Evolutionary conservation across 2,329 filamentous ascomycete genomes (phyloP), one percentile per base, ranked within the genome.

Genomic region (Magnaporthales sp.): DNA sequence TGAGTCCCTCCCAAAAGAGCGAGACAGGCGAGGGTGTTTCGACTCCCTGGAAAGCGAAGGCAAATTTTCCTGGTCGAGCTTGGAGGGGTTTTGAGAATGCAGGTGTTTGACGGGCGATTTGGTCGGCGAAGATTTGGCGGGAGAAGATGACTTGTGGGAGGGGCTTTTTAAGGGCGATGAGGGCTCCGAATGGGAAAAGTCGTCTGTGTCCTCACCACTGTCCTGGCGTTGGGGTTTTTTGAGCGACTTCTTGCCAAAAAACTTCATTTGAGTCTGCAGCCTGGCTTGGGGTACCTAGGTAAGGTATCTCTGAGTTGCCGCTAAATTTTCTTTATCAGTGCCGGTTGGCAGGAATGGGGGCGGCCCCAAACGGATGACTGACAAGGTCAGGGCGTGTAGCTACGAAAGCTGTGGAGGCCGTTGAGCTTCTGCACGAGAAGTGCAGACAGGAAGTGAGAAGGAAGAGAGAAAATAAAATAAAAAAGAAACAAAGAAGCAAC

Each of bases 191-290:
- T 70, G 70, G 68, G 69, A 69, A 64, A 71, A 68, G 67, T 75
- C 74, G 66, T 78, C 75, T 68, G 75, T 71, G 69, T 74, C 70
- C 68, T 79, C 76, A 68, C 74, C 73, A 70, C 77, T 74, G 70
- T 80, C 78, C 74, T 75, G 72, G 68, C 74, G 73, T 67, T 74
- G 70, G 69, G 71, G 70, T 71, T 79, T 78, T 72, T 77, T 76
- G 73, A 76, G 74, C 70, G 79, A 76, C 75, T 81, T 83, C 75
- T 81, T 78, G 72, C 72, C 76, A 75, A 84, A 84, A 80, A 83
- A 80, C 80, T 83, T 84, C 82, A 84, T 84, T 80, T 63, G 61
- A 32, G 32, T 30, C 32, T 9, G 61, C n/a, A 32, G 61, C 8
- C 38, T 46, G 38, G n/a, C n/a, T n/a, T n/a, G n/a, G n/a, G 38